Evolutionary conservation across 768 basidiomycete genomes (phyloP), one percentile per base, ranked within the genome.

Genomic region (Boletus rubropictus): DNA sequence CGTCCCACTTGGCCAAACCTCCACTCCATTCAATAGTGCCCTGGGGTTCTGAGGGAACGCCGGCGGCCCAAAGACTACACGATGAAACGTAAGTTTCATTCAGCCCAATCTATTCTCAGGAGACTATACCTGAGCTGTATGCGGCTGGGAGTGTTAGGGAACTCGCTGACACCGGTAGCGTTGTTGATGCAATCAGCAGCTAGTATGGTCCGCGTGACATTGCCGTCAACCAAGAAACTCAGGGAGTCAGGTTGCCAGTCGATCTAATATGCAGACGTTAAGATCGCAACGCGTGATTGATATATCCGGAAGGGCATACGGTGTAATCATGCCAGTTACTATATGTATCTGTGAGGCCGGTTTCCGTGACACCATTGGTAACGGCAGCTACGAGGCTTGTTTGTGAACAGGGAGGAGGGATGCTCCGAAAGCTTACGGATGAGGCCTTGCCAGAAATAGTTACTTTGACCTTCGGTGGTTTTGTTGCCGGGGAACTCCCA

Each of bases 11-110:
- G 67, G 90, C 88, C 79, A 87, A 74, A 67, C 81, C 89, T 51
- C 86, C 87, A 14, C 81, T 75, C 89, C 90, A 94, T 46, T 77
- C 56, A 28, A 94, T 67, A 7, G 86, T 90, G 21, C 90, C 90
- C 40, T 70, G 66, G 7, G 87, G 71, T 28, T 72, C 74, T 8
- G 72, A 59, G 32, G 71, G 47, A 58, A 87, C 82, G 27, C 89
- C 90, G 6, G 85, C 84, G n/a, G 89, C 84, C 89, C 89, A 92
- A 44, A 92, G 55, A 51, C 84, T 72, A 42, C 27, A 27, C 4
- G 20, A 28, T n/a, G 7, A 2, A 5, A 27, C 6, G 20, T 58
- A 11, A 65, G 34, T 12, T 36, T 47, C 46, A 5, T 27, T 14
- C 2, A 20, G 22, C 31, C 5, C 0, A 1, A 12, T 20, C 3